These are phyloP conservation scores for Mycena metata DNA, from an alignment of 768 basidiomycete genomes.

Conservation along the genomic window DNA sequence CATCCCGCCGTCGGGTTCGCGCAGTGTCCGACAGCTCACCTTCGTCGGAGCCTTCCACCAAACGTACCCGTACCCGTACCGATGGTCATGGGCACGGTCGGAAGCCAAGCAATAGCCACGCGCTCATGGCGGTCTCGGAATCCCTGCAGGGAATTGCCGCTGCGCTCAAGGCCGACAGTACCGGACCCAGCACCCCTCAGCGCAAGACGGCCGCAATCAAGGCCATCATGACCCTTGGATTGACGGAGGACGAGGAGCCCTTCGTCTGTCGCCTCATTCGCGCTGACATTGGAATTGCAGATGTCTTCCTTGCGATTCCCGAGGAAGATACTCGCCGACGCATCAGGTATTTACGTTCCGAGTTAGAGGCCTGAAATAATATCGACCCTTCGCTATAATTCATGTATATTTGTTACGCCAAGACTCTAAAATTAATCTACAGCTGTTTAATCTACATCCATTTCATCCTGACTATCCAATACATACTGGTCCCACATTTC, in stretches of 20 bases:
- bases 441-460: neutral
- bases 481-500: neutral
- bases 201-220: slow-evolving; percentile 1
- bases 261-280: slow-evolving; percentile 2
- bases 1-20: neutral
- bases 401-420: neutral
- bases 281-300: slow-evolving; percentile 3
- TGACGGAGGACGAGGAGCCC: neutral
- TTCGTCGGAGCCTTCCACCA: too few relatives aligned
- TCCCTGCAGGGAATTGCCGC: slow-evolving; percentile 4
- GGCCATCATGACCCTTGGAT: neutral
- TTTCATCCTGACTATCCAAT: neutral
- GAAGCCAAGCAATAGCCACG: slow-evolving; percentile 3
- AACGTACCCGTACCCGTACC: neutral
- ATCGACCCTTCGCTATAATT: neutral
- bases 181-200: neutral
- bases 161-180: neutral
- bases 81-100: neutral
- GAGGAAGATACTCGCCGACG: neutral
- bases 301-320: neutral
- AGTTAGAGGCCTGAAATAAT: neutral
- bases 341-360: slow-evolving; percentile 3
- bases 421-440: too few relatives aligned
- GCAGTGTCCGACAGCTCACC: slow-evolving; percentile 5
- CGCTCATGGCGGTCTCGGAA: slow-evolving; percentile 7